Evolutionary conservation across 257 asterid genomes (phyloP).

Genomic region (Solanum medicagineum): DNA sequence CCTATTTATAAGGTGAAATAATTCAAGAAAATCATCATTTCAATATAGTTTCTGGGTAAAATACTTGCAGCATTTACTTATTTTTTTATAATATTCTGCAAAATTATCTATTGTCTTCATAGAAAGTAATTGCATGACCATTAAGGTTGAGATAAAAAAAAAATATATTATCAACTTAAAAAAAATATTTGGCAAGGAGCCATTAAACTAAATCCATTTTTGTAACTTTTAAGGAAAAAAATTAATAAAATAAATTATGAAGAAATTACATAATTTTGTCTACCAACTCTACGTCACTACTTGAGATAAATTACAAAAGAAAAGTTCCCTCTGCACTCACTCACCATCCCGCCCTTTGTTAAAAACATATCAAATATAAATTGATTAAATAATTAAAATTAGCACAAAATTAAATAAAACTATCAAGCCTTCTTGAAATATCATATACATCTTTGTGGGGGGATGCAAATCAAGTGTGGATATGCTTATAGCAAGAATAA

Average conservation of each 20-base stretch:
- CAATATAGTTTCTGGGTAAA: not conserved
- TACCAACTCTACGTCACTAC: not conserved
- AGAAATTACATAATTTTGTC: too few species aligned
- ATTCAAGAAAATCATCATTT: not conserved
- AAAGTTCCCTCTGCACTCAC: rapidly evolving
- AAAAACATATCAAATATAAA: not conserved
- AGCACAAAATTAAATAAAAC: not conserved
- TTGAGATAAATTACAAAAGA: not conserved
- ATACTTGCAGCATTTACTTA: not conserved
- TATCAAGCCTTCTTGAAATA: not conserved
- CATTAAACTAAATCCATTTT: not conserved
- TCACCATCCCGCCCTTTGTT: too few species aligned
- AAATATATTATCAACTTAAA: not conserved
- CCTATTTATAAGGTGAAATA: not conserved
- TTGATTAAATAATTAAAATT: not conserved
- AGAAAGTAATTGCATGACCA: not conserved
- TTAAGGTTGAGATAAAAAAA: not conserved
- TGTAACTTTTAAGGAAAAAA: not conserved
- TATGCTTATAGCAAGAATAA: not conserved
- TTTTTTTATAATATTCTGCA: too few species aligned
- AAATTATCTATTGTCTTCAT: not conserved
- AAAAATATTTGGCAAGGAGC: not conserved
- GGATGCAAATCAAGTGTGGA: not conserved
- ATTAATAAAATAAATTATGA: not conserved
- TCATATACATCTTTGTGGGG: not conserved